phyloP scores from a whole-genome alignment of 208 protist species.

The Leishmania amazonensis region DNA sequence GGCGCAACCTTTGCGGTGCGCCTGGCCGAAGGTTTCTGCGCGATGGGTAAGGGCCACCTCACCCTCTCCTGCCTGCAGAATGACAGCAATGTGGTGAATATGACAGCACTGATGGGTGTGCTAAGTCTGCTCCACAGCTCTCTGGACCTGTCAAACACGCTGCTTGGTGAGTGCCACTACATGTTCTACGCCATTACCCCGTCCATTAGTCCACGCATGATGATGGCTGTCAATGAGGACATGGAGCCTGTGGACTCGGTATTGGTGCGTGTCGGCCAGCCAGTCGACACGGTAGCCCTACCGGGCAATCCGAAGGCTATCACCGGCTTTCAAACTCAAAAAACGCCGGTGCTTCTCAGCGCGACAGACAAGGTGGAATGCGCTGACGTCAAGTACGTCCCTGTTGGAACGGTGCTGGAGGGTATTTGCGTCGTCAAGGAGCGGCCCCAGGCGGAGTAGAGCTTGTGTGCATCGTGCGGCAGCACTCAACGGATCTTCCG shows the following conservation, averaged over 20 bases:
- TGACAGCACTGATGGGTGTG: conserved; percentile 92
- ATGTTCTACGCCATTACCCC: conserved; percentile 95
- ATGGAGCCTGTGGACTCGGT: conserved; percentile 92
- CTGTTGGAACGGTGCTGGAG: conserved; percentile 78
- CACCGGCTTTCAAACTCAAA: conserved; percentile 99
- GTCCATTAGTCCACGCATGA: conserved; percentile 96
- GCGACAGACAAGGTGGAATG: conserved; percentile 97
- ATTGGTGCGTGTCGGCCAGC: conserved; percentile 91
- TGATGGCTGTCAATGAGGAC: conserved; percentile 97
- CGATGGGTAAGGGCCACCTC: conserved; percentile 99
- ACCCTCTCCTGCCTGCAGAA: conserved; percentile 96
- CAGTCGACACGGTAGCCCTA: conserved; percentile 97
- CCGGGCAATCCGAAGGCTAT: conserved; percentile 98
- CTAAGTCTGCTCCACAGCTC: conserved; percentile 92
- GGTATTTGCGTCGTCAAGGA: conserved; percentile 88
- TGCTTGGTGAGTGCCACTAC: conserved; percentile 96
- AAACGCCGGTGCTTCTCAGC: conserved; percentile 97
- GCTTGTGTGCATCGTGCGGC: neutral
- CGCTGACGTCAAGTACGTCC: conserved; percentile 93
- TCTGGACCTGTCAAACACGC: conserved; percentile 92
- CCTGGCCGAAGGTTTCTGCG: conserved; percentile 95
- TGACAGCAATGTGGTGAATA: conserved; percentile 89
- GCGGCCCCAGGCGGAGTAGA: conserved; percentile 42
- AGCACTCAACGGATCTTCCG: neutral
- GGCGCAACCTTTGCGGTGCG: conserved; percentile 82